phyloP scores from a whole-genome alignment of 1,284 basidiomycete species.

The Tilletia indica region DNA sequence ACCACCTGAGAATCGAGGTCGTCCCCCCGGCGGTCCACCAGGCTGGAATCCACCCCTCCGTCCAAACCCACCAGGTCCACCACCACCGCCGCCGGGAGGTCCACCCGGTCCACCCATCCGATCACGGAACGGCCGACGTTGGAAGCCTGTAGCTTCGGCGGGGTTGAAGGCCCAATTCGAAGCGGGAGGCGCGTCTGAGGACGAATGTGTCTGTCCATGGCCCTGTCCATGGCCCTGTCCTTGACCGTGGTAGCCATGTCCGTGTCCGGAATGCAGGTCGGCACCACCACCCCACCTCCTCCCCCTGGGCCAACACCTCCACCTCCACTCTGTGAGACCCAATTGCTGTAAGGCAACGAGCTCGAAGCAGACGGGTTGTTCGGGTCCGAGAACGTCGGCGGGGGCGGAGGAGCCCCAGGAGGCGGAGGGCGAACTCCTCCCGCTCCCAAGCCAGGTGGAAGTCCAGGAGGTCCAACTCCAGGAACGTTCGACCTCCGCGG shows the following conservation, averaged over 20 bases:
- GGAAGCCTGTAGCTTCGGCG: neutral
- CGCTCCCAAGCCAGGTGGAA: neutral
- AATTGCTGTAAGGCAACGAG: neutral
- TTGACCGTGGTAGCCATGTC: too few relatives aligned
- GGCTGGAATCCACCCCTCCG: too few relatives aligned
- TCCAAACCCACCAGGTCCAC: neutral
- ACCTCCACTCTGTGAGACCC: neutral
- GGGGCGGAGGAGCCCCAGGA: neutral
- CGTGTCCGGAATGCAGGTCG: neutral
- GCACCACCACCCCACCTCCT: neutral
- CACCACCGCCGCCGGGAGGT: neutral
- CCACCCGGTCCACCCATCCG: neutral
- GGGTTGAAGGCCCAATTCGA: constrained; percentile 13
- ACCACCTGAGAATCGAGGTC: neutral
- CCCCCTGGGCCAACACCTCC: neutral
- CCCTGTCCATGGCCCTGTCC: neutral
- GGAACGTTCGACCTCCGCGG: neutral
- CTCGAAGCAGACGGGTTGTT: neutral
- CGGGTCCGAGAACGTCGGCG: neutral
- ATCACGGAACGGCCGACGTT: neutral
- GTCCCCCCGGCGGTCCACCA: neutral
- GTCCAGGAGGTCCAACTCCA: neutral
- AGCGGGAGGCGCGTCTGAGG: neutral
- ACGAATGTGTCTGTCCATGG: neutral
- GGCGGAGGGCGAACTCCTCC: neutral